Evolutionary conservation across 805 yeast genomes (phyloP), one percentile per base, ranked within the genome.

Genomic region (Maudiozyma pseudohumilis): DNA sequence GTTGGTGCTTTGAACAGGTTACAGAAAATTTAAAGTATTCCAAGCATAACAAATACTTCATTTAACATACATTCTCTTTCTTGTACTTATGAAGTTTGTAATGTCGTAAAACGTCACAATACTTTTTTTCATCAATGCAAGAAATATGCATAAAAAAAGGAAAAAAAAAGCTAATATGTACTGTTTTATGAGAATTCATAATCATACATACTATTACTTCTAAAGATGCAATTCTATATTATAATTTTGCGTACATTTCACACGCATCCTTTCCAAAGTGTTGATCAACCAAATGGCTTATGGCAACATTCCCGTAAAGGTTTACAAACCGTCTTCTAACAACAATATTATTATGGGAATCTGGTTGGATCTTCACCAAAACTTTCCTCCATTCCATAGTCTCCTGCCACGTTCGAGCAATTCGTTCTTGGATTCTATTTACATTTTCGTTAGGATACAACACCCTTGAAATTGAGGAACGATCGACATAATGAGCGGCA

Each of bases 231-330:
- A 26, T 13, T 28, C n/a, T 19, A 29, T 18, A 17, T 15, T 25
- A 13, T 11, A 36, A 15, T 26, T 20, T 10, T 4, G 46, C 41
- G 18, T 42, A 44, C 26, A 36, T 35, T 29, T 40, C 31, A 38
- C 52, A 41, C 2, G 55, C 54, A 13, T 43, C 50, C 5, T 26
- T 33, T 10, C 63, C 63, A 40, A 66, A 65, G 46, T 66, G 70
- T 38, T 74, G 71, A 12, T 72, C 65, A 1, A 81, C 83, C 46
- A 88, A 50, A 57, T 89, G 95, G 31, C 79, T 80, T n/a, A 89
- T 68, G 0, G 86, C 95, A 1, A 83, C 85, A 92, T 96, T 86
- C 2, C 98, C 98, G 60, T 80, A 88, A 0, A 96, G 92, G 60
- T 89, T 89, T 4, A 43, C 40, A 65, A 83, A 89, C 41, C 82